Base-by-base conservation (phyloP, 345 rosid species). In the Punica granatum region DNA sequence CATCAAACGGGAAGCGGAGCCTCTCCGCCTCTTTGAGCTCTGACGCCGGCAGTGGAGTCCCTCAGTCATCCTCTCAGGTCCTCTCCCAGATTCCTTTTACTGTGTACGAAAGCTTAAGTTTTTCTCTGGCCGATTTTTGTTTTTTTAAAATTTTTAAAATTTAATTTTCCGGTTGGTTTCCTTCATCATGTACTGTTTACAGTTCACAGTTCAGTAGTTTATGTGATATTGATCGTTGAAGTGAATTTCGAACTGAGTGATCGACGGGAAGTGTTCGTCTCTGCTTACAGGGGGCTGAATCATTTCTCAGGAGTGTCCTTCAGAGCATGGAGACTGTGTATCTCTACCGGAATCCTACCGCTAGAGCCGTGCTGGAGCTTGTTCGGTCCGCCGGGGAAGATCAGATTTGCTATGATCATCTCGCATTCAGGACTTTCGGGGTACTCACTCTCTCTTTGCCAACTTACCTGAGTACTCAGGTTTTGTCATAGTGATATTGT, bases 341-440 rank as follows among this genome's bases (percentile, higher is more conserved):
- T 69, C 72, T 89, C 70, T 76, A 74, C 36, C 80, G 98, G 68
- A 93, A 90, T 53, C 92, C 90, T 2, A 89, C 98, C 1, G 92
- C 98, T n/a, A 87, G 80, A 74, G 82, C 96, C n/a, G 80, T 87
- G 19, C 71, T 90, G 76, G 85, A 90, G 67, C 83, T 86, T 34
- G 98, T 93, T 18, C 64, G 49, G 43, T 79, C 90, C 15, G 76
- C 79, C 70, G 89, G 83, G 11, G 78, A 73, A 7, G 79, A 80
- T 2, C 81, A 46, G 33, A 80, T 93, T 74, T 87, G 90, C 78
- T 89, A 93, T 71, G 98, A 93, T 79, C 97, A 90, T 78, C 61
- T 93, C 36, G 98, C 98, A 25, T 93, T 88, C 82, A 81, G 98
- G 77, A 90, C 98, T 0, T 90, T 93, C 9, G 97, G 98, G 86